Base-by-base conservation (phyloP, 345 rosid species). In the Aurinia saxatilis region DNA sequence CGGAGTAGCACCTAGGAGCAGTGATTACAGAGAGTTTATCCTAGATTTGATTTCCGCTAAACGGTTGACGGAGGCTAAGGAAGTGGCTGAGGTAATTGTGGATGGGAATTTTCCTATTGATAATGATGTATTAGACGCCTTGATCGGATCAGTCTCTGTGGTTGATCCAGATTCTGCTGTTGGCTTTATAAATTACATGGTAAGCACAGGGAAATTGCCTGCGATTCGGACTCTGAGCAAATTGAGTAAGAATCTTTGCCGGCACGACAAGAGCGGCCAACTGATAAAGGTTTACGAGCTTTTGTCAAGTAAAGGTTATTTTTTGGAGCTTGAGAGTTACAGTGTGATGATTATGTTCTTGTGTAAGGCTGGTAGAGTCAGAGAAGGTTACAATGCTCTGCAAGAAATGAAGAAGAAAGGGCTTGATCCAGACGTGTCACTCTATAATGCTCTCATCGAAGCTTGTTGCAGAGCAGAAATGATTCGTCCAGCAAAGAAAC, bases 321-420 rank as follows among this genome's bases (percentile, higher is more conserved):
- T 89, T 46, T 72, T 57, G 8, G 82, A 81, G 11, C 16, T 53
- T 29, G 91, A 80, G 77, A 77, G 85, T 55, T 85, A 75, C 50
- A 79, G 61, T 66, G 74, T 81, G 65, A 80, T 79, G 81, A 73
- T 89, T 63, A 81, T 80, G 3, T 81, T 68, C 82, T 73, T 89
- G 62, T 92, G 98, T 69, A 75, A 67, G 65, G 84, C 84, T 8
- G 91, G 91, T 35, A 80, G 73, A 61, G 82, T 85, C 17, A 80
- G 85, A 73, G 97, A 89, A 68, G 91, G 97, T 39, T 85, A 87
- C 76, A 81, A 37, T 59, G 75, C 81, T 59, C 80, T 92, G 60
- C 84, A 79, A 45, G 91, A 85, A 72, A 89, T 85, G 97, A 87
- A 84, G 81, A 89, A 80, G 78, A 85, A 83, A 63, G 85, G 95